phyloP scores from a whole-genome alignment of 805 yeast genomes.

The Wickerhamomyces hampshirensis region DNA sequence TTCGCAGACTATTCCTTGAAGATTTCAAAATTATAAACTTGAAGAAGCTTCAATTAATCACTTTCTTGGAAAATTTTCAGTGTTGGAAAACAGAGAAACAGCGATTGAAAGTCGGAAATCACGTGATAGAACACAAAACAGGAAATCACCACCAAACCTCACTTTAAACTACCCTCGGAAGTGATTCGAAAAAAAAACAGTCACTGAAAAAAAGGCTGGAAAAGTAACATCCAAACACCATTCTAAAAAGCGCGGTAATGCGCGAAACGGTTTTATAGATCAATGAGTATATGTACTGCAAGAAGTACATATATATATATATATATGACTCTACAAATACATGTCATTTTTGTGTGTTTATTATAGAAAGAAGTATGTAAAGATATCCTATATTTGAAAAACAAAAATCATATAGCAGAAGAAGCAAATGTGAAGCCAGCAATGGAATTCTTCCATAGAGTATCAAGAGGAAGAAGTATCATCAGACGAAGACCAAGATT shows the following conservation, averaged over 20 bases:
- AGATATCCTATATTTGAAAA: too few relatives aligned
- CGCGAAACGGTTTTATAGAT: too few relatives aligned
- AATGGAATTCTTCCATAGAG: too few relatives aligned
- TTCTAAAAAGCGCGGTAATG: not conserved
- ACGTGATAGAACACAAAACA: too few relatives aligned
- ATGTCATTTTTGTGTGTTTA: too few relatives aligned
- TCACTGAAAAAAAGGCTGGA: not conserved
- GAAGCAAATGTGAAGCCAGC: too few relatives aligned
- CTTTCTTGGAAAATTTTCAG: not conserved
- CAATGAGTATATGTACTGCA: too few relatives aligned
- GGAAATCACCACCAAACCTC: too few relatives aligned
- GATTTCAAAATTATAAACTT: conserved; percentile 1
- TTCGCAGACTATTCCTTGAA: conserved; percentile 77
- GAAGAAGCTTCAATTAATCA: not conserved
- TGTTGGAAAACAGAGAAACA: not conserved
- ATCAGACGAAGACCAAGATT: conserved; percentile 14
- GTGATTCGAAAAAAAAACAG: not conserved
- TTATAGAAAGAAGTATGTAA: too few relatives aligned
- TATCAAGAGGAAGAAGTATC: not conserved
- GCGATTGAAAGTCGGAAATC: not conserved
- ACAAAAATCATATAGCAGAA: too few relatives aligned
- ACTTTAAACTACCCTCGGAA: conserved; percentile 1
- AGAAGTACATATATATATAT: too few relatives aligned
- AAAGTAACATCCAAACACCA: conserved; percentile 2
- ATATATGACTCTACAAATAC: too few relatives aligned